Evolutionary conservation across 1,284 basidiomycete genomes (phyloP).

Genomic region (Takashimella tepidaria): DNA sequence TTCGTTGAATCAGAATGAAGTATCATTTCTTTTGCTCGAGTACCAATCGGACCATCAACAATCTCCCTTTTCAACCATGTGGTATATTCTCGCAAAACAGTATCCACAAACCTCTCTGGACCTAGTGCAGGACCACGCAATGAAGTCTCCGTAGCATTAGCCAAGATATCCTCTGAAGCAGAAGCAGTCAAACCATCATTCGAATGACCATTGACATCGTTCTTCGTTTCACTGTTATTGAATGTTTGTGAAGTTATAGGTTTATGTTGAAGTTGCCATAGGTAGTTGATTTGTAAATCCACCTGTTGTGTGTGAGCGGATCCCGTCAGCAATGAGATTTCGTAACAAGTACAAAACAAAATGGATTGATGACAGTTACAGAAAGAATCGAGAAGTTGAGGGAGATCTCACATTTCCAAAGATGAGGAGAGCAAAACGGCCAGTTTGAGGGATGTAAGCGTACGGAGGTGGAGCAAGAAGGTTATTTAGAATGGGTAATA

Average conservation of each 20-base stretch:
- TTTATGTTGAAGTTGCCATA: constrained; percentile 42
- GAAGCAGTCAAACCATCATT: neutral
- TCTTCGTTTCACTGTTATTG: neutral
- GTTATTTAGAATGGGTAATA: constrained; percentile 32
- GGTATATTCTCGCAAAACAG: constrained; percentile 30
- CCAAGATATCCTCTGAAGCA: constrained; percentile 19
- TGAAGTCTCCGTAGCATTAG: constrained; percentile 35
- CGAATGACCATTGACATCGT: neutral
- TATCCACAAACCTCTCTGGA: constrained; percentile 34
- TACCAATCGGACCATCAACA: constrained; percentile 36
- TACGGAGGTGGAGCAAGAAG: constrained; percentile 37
- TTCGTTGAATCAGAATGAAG: neutral
- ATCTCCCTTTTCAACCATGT: constrained; percentile 38
- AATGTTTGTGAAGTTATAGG: constrained; percentile 27
- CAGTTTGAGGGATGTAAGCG: constrained; percentile 28
- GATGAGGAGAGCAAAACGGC: constrained; percentile 34
- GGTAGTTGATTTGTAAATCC: constrained; percentile 45
- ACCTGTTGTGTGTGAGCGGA: constrained; percentile 23
- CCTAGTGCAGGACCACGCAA: constrained; percentile 36
- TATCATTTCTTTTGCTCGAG: constrained; percentile 11
- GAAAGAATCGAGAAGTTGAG: neutral
- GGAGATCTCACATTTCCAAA: constrained; percentile 39
- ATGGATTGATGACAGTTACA: no score
- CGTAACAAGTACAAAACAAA: neutral
- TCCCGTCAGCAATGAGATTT: neutral